Base-by-base conservation (phyloP, 2,329 filamentous ascomycete genomes). In the Aspergillus neotritici region DNA sequence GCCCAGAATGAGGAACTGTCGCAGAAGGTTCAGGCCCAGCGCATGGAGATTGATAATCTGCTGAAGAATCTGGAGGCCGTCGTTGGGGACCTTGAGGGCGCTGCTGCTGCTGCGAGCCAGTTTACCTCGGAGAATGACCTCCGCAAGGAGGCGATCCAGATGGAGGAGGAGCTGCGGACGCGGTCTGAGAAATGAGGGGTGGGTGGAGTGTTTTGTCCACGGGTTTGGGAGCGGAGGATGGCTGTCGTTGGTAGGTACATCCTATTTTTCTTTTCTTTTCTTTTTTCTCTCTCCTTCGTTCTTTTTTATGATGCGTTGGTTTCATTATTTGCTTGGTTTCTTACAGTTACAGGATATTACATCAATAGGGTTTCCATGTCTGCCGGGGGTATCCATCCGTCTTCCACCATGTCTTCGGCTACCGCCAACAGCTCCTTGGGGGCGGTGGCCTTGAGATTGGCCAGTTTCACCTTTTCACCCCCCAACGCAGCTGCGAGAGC, bases 11-110 rank as follows among this genome's bases (percentile, higher is more conserved):
- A 63, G n/a, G 65, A 71, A 42, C 62, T 82, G 5, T 64, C 76
- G 31, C 68, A 71, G 38, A 71, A 67, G 8, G 69, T 83, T 4
- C 64, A 69, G 36, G 63, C 68, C 32, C 80, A 83, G 54, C 68
- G 77, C 45, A 63, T 67, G 36, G 78, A 83, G 53, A 80, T 83
- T 35, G 72, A 78, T 50, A 67, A 60, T 15, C 57, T 83, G 40
- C 62, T 83, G 14, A 64, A 66, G 13, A 70, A 73, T 13, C 58
- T 84, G 28, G 79, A 83, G 57, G 65, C 63, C 35, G 72, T 80
- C 10, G 72, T 83, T 35, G 63, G 63, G 25, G 80, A 83, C 60
- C 58, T 83, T 34, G 77, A 82, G 53, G 71, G 67, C 3, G 71
- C 72, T 35, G 68, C 69, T 21, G 60, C 62, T 15, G 67, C 69